Evolutionary conservation across 129 eudicot species (phyloP).

Genomic region (Artemisia argyi): DNA sequence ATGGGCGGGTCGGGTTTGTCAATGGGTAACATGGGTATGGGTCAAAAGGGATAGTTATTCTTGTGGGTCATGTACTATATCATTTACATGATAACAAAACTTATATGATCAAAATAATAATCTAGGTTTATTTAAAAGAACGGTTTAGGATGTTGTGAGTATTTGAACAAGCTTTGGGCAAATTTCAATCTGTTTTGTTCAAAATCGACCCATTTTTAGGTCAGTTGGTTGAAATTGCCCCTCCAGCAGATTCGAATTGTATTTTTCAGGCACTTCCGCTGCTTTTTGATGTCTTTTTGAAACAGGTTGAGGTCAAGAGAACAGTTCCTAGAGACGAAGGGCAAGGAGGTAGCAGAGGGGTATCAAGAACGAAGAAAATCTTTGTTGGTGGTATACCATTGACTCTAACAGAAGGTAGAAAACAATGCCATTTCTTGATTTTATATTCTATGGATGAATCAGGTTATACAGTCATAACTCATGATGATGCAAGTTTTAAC

Average conservation of each 20-base stretch:
- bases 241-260: neutral
- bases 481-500: neutral
- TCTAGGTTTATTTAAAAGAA: neutral
- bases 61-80: neutral
- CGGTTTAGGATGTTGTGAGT: neutral
- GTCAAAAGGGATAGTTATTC: neutral
- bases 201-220: neutral
- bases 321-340: slow-evolving; percentile 83
- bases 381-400: slow-evolving; percentile 87
- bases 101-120: neutral
- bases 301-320: slow-evolving; percentile 86
- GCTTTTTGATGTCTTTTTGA: slow-evolving; percentile 7
- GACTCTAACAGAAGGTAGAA: slow-evolving; percentile 67
- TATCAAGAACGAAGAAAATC: slow-evolving; percentile 71
- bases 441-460: neutral
- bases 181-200: too few relatives aligned
- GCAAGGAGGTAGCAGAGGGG: slow-evolving; percentile 56
- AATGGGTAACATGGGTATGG: neutral
- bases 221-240: neutral
- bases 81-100: neutral
- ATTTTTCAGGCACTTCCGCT: neutral
- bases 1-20: neutral
- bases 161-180: neutral
- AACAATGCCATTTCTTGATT: neutral
- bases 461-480: neutral